phyloP scores from a whole-genome alignment of 768 basidiomycete genomes.

The Lactarius indigo region DNA sequence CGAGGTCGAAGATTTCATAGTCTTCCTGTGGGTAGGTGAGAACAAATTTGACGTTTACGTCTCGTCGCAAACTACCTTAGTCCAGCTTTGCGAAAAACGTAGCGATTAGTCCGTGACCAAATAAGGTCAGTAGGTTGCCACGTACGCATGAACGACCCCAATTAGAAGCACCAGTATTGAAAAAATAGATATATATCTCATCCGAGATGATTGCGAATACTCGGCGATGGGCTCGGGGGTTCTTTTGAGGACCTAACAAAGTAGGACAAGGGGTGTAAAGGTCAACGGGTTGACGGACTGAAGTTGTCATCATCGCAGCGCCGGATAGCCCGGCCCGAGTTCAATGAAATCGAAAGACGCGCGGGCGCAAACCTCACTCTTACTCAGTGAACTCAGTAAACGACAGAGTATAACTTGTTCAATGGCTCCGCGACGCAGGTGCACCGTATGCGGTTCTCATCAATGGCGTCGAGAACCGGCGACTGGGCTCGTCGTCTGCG shows the following conservation, averaged over 20 bases:
- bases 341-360: too few species aligned
- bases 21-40: slow-evolving; percentile 57
- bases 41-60: background rate
- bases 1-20: slow-evolving; percentile 95
- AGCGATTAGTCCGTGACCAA: background rate
- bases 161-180: slow-evolving; percentile 50
- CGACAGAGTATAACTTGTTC: background rate
- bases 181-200: slow-evolving; percentile 50
- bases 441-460: slow-evolving; percentile 75
- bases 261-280: background rate
- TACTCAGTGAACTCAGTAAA: background rate
- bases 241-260: slow-evolving; percentile 11
- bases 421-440: slow-evolving; percentile 65
- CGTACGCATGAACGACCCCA: slow-evolving; percentile 57
- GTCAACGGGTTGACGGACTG: background rate
- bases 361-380: background rate
- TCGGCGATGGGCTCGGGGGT: background rate
- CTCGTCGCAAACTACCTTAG: slow-evolving; percentile 48
- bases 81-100: slow-evolving; percentile 49
- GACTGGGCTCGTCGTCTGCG: slow-evolving; percentile 79
- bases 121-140: slow-evolving; percentile 26
- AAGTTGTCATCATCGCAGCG: background rate
- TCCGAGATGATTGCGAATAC: slow-evolving; percentile 27
- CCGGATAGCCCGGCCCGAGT: slow-evolving; percentile 6
- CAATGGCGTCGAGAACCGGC: slow-evolving; percentile 86